These are phyloP conservation scores for Ramularia endophylla DNA, from an alignment of 2,329 filamentous ascomycete genomes.

Conservation along the genomic window DNA sequence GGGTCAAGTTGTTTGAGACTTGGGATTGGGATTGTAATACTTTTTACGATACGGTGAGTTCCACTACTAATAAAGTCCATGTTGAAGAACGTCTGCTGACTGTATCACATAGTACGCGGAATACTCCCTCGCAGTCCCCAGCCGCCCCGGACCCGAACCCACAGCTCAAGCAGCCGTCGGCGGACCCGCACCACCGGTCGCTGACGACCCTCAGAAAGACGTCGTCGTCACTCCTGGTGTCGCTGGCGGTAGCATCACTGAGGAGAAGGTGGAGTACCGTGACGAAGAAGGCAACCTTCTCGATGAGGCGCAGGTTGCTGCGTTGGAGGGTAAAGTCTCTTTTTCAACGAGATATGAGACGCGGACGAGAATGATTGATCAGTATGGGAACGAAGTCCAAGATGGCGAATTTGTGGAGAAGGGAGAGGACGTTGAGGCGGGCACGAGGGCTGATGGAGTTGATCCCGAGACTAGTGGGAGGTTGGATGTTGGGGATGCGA, in stretches of 20 bases:
- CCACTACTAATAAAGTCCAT: constrained; percentile 5
- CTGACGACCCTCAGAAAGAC: constrained; percentile 32
- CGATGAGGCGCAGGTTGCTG: constrained; percentile 73
- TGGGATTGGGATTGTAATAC: constrained; percentile 99
- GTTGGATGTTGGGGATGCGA: constrained; percentile 30
- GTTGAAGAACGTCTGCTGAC: neutral
- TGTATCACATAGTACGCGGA: constrained; percentile 28
- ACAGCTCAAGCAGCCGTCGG: constrained; percentile 25
- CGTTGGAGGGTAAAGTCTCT: constrained; percentile 83
- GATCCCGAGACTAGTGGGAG: constrained; percentile 49
- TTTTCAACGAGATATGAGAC: constrained; percentile 97
- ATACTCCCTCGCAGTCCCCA: constrained; percentile 25
- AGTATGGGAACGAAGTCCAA: constrained; percentile 68
- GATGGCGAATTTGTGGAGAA: constrained; percentile 33
- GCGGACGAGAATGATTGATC: constrained; percentile 77
- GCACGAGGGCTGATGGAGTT: constrained; percentile 46
- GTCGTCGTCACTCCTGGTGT: constrained; percentile 30
- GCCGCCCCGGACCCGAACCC: constrained; percentile 17
- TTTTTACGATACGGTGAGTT: constrained; percentile 79
- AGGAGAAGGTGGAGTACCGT: constrained; percentile 88
- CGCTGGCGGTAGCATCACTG: constrained; percentile 39
- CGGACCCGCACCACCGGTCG: constrained; percentile 30
- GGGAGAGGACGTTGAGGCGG: constrained; percentile 27
- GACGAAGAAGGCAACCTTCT: constrained; percentile 91
- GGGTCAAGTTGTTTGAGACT: constrained; percentile 75